Evolutionary conservation across 768 basidiomycete genomes (phyloP), one percentile per base, ranked within the genome.

Genomic region (Scleroderma citrinum): DNA sequence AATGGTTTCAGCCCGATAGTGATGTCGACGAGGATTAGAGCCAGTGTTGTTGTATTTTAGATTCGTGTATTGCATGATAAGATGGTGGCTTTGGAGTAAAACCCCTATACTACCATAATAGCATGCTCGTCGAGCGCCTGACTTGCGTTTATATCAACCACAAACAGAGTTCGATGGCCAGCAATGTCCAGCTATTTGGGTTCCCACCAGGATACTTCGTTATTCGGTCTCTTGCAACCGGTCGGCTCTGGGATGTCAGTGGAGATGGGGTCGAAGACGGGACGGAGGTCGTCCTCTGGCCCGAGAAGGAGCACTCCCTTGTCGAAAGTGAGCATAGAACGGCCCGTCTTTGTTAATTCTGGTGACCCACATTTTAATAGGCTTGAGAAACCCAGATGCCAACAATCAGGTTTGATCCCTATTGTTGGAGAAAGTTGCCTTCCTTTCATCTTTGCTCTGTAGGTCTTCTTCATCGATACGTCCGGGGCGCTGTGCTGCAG

Each of bases 381-480:
- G 74, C 41, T 76, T 88, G 61, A 72, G 90, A 50, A 75, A 73
- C 51, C 85, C 84, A 0, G 76, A 77, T 30, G 74, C 82, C 2
- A 81, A 87, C 53, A 92, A 92, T 56, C 88, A 91, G 74, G 87
- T 79, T 35, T 24, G 69, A 56, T 32, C 13, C 39, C 24, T 31
- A 40, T 32, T 16, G 32, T 30, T 45, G 17, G 21, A 8, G 20
- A 23, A 5, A 13, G 19, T 26, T 43, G 26, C 26, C 10, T 29
- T 23, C 36, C 24, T 21, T 36, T 23, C 35, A 37, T 36, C 17
- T 37, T 35, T 52, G 39, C 45, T 17, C 12, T 45, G 35, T 46
- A 91, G 85, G 85, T 92, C 16, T 92, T 90, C 69, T 92, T 87
- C 69, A 78, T 92, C 46, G 90, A 92, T 62, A 76, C 78, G 2